Percentiles rank a stretch among this genome's conserved stretches.
These are phyloP conservation scores for Sistotremastrum suecicum DNA, from an alignment of 768 basidiomycete genomes.

Conservation along the genomic window DNA sequence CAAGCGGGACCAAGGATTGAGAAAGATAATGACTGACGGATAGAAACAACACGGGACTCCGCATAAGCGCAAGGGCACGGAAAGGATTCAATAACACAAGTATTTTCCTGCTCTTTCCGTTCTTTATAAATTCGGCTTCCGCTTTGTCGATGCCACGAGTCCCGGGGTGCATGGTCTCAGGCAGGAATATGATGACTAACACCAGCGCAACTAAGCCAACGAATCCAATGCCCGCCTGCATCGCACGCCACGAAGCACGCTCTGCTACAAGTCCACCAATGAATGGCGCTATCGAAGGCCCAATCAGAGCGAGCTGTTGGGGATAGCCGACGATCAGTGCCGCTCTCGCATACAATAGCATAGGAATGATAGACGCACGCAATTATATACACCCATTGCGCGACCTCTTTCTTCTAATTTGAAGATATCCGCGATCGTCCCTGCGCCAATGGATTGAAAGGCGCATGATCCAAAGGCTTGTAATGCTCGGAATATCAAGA, in stretches of 20 bases:
- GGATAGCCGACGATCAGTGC: not conserved
- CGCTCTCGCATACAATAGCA: not conserved
- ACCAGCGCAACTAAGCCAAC: conserved; percentile 1
- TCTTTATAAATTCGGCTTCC: not conserved
- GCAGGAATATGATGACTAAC: not conserved
- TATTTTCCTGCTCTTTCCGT: conserved; percentile 8
- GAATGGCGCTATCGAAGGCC: conserved; percentile 13
- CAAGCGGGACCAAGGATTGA: not conserved
- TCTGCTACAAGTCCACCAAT: conserved; percentile 1
- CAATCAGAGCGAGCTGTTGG: conserved; percentile 14
- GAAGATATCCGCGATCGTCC: not conserved
- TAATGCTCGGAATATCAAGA: conserved; percentile 49
- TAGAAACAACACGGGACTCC: conserved; percentile 44
- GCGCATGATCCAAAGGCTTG: conserved; percentile 54
- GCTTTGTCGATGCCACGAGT: conserved; percentile 2
- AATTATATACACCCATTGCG: conserved; percentile 44
- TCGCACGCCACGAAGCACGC: conserved; percentile 3
- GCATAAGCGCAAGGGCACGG: conserved; percentile 30
- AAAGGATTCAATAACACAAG: conserved; percentile 46
- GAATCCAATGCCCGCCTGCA: not conserved
- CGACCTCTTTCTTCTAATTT: conserved; percentile 16
- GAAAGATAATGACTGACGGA: conserved; percentile 25
- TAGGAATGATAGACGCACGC: conserved; percentile 5
- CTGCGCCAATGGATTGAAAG: conserved; percentile 31
- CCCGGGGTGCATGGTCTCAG: conserved; percentile 2